Evolutionary conservation across 345 rosid species (phyloP), one percentile per base, ranked within the genome.

Genomic region (Gossypium herbaceum): DNA sequence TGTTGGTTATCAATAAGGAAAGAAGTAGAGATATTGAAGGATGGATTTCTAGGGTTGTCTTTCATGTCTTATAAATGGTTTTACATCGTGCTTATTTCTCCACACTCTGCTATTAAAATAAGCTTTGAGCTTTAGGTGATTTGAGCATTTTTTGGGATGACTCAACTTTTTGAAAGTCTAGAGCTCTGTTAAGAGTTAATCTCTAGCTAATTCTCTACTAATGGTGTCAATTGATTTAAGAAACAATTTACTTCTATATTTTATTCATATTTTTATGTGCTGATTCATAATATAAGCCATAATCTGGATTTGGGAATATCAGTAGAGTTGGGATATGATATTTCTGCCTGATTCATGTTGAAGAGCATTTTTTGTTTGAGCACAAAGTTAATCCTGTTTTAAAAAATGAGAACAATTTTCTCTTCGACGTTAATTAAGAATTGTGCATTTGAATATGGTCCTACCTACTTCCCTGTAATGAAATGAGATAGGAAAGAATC

Each of bases 151-250:
- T 67, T 24, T 47, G 41, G 11, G 12, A 22, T 13, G 9, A 47
- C n/a, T 22, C 6, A 67, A 41, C 39, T 2, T 45, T 47, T 67
- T 67, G 12, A 47, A 67, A 22, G 19, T 22, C n/a, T 45, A 52
- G 43, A 25, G 72, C 22, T 24, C 72, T 13, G 34, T 68, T 19
- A 7, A 68, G 72, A 24, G 56, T 68, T 47, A 52, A 48, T 68
- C 55, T n/a, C 58, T 25, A 50, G 44, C 9, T 50, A 50, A 20
- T 50, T 68, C 44, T 50, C 44, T 48, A 4, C 16, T 25, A 68
- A 12, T 25, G 20, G 57, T 48, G 44, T 48, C 58, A 22, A 68
- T 11, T 68, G 58, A 68, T 50, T 12, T 66, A 20, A 20, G 45
- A 25, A 69, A 68, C 44, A 68, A 48, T 15, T 48, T 69, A 8